Base-by-base conservation (phyloP, 257 asterid genomes). In the Galeopsis tetrahit region DNA sequence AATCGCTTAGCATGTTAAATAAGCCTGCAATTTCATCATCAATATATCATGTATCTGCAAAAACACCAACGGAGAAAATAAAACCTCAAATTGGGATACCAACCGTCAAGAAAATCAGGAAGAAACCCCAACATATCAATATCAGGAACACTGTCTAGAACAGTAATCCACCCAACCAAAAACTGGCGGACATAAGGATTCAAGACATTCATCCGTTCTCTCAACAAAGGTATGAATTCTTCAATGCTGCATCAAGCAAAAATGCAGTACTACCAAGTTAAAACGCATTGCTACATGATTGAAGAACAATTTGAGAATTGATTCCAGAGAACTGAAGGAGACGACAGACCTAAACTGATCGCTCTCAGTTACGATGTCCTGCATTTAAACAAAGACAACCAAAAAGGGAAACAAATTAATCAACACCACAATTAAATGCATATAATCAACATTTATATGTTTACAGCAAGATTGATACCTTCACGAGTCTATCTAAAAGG, bases 91-190 rank as follows among this genome's bases (percentile, higher is more conserved):
- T 43, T 61, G 60, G 46, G 66, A 71, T 58, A 80, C 95, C 74
- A 75, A 95, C 99, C 99, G 81, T 95, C 99, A 74, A 95, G 99
- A 84, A 95, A 95, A 83, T 95, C 99, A 62, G 99, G 99, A 66
- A 95, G 98, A 83, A 95, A 95, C 34, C 99, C 99, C 74, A 95
- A 90, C 99, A 95, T 95, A 83, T 95, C 99, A 43, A 95, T 95
- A 68, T 92, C 99, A 43, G 99, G 99, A 81, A 95, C 99, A 77
- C 99, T 95, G 82, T 95, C 99, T 73, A 95, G 86, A 75, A 95
- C 99, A 62, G 99, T 95, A 82, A 95, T 95, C 99, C 99, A 95
- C 63, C 99, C 99, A 8, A 95, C 99, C 86, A 95, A 84, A 84
- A 95, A 95, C 78, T 92, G 99, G 78, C 99, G 98, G 71, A 95